Percentiles rank a stretch among this genome's conserved stretches.
Conservation (phyloP, 441 rosid species). For the Adansonia rubrostipa region DNA sequence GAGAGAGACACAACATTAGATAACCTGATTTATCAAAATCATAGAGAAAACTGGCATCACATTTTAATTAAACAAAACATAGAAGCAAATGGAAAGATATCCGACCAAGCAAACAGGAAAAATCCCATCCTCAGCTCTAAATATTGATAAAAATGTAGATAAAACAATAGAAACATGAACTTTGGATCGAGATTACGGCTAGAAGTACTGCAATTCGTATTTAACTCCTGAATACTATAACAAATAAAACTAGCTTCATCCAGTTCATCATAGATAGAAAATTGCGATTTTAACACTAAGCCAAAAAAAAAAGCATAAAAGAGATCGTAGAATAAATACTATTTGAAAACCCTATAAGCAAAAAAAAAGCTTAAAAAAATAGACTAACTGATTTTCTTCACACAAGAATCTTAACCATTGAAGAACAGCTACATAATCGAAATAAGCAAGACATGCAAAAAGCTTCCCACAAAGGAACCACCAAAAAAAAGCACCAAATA, state of each 20-base stretch:
- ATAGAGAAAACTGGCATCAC: constrained; percentile 14
- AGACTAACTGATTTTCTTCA: neutral
- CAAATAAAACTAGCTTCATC: neutral
- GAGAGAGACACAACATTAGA: constrained; percentile 30
- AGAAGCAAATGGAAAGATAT: neutral
- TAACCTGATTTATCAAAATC: constrained; percentile 36
- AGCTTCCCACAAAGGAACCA: too few species aligned
- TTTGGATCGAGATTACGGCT: neutral
- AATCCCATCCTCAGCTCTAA: neutral
- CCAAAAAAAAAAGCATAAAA: neutral
- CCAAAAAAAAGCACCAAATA: neutral
- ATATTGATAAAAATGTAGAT: neutral
- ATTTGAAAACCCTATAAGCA: neutral
- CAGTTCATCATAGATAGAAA: neutral
- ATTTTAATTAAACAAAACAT: neutral
- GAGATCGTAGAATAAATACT: neutral
- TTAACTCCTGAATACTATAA: neutral
- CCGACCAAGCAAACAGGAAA: constrained; percentile 3
- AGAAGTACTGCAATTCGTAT: neutral
- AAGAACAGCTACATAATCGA: constrained; percentile 1
- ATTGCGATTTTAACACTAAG: neutral
- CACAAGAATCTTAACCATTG: neutral
- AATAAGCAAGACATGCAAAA: neutral
- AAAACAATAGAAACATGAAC: neutral
- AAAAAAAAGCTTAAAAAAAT: neutral